A percentile compares a stretch with the other conserved stretches of the same genome.
phyloP scores from a whole-genome alignment of 139 green algal species.

The Pedinophyceae sp. region DNA sequence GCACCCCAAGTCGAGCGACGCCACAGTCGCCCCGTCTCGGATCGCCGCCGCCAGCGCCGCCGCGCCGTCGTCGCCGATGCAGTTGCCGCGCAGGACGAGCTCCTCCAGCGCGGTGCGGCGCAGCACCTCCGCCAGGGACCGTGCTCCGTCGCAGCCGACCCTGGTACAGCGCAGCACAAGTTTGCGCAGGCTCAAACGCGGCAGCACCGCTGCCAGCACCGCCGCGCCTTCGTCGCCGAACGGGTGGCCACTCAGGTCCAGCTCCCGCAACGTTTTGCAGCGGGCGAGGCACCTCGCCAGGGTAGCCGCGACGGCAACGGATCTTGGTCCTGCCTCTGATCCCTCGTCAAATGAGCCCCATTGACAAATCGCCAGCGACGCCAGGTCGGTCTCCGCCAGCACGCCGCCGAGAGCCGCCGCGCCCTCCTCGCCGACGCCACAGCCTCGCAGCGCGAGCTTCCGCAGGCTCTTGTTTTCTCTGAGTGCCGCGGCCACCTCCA shows the following conservation, averaged over 20 bases:
- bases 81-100: conserved; percentile 22
- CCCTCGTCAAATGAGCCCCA: too few relatives aligned
- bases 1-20: conserved; percentile 18
- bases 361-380: too few relatives aligned
- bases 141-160: conserved; percentile 9
- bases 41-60: conserved; percentile 15
- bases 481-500: too few relatives aligned
- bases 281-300: too few relatives aligned
- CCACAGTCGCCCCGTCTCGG: conserved; percentile 12
- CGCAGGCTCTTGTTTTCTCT: too few relatives aligned
- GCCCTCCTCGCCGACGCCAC: too few relatives aligned
- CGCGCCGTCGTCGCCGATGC: conserved; percentile 20
- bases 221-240: conserved; percentile 22
- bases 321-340: too few relatives aligned
- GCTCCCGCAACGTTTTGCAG: conserved; percentile 11
- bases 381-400: too few relatives aligned
- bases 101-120: conserved; percentile 9
- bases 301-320: too few relatives aligned
- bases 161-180: neutral
- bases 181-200: conserved; percentile 20
- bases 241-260: conserved; percentile 25
- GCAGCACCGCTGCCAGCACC: conserved; percentile 18
- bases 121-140: conserved; percentile 7
- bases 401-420: too few relatives aligned
- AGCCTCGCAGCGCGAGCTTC: too few relatives aligned